phyloP scores from a whole-genome alignment of 805 yeast species.

The Pichia cabralensis region DNA sequence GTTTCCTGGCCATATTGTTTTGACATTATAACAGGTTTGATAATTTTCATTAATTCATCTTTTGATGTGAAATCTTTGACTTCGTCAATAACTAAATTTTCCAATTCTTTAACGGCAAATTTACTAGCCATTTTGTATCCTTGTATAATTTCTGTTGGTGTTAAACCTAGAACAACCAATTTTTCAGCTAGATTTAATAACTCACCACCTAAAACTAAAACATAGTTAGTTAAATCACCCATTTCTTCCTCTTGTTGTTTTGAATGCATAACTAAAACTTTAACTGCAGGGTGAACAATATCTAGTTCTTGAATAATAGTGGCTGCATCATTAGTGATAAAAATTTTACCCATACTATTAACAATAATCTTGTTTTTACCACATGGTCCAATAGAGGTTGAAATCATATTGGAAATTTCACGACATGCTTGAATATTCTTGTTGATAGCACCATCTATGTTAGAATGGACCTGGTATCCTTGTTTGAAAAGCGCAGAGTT shows the following conservation, averaged over 20 bases:
- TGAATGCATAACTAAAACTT: conserved; percentile 89
- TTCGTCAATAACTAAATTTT: conserved; percentile 49
- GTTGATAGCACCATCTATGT: conserved; percentile 89
- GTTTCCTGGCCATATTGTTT: conserved; percentile 90
- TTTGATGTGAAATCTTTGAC: conserved; percentile 48
- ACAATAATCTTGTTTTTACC: conserved; percentile 95
- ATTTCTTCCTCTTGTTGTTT: conserved; percentile 95
- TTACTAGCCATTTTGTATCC: conserved; percentile 86
- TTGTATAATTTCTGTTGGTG: conserved; percentile 85
- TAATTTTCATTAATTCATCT: conserved; percentile 55
- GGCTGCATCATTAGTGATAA: conserved; percentile 95
- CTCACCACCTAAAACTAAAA: conserved; percentile 88
- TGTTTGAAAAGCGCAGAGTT: conserved; percentile 90
- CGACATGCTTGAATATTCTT: conserved; percentile 91
- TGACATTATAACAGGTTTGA: conserved; percentile 83
- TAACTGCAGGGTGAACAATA: conserved; percentile 95
- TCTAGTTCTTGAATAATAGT: conserved; percentile 91
- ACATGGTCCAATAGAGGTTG: conserved; percentile 95
- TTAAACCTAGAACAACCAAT: conserved; percentile 72
- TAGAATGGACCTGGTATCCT: conserved; percentile 80
- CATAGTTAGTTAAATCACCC: conserved; percentile 95
- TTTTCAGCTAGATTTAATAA: conserved; percentile 79
- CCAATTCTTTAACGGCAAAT: conserved; percentile 60
- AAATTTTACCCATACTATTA: conserved; percentile 74
- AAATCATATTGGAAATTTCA: conserved; percentile 83